Evolutionary conservation across 1,284 basidiomycete genomes (phyloP).

Genomic region (Apiotrichum siamense): DNA sequence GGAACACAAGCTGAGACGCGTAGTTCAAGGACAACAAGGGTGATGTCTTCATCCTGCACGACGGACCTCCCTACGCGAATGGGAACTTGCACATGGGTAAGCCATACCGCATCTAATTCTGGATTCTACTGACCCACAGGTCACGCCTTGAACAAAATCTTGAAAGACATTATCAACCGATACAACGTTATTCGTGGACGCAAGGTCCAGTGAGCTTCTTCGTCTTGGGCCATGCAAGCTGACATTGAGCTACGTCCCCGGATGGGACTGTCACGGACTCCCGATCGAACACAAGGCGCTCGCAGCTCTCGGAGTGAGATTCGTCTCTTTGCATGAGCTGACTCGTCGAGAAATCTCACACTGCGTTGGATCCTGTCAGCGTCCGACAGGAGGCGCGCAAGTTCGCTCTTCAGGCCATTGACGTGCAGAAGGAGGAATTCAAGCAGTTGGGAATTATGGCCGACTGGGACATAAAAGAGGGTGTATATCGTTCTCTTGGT

Average conservation of each 20-base stretch:
- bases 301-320: constrained; percentile 61
- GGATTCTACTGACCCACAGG: constrained; percentile 52
- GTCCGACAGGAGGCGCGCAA: constrained; percentile 67
- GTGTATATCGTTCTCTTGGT: constrained; percentile 85
- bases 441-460: constrained; percentile 83
- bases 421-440: constrained; percentile 74
- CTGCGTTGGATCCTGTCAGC: constrained; percentile 55
- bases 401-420: constrained; percentile 71
- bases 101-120: constrained; percentile 16
- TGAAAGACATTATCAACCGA: constrained; percentile 94
- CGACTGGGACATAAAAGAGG: constrained; percentile 66
- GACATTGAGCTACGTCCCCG: constrained; percentile 71
- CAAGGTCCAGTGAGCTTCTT: constrained; percentile 65
- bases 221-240: neutral
- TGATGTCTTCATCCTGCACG: constrained; percentile 74
- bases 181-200: constrained; percentile 74
- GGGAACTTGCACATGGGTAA: constrained; percentile 90
- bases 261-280: constrained; percentile 98
- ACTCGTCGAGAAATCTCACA: constrained; percentile 32
- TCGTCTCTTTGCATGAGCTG: neutral
- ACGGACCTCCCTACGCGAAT: constrained; percentile 97
- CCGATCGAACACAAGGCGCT: constrained; percentile 94
- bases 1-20: too few relatives aligned
- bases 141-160: constrained; percentile 92
- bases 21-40: constrained; percentile 58